Evolutionary conservation across 257 asterid species (phyloP), one percentile per base, ranked within the genome.

Genomic region (Gynochthodes officinalis): DNA sequence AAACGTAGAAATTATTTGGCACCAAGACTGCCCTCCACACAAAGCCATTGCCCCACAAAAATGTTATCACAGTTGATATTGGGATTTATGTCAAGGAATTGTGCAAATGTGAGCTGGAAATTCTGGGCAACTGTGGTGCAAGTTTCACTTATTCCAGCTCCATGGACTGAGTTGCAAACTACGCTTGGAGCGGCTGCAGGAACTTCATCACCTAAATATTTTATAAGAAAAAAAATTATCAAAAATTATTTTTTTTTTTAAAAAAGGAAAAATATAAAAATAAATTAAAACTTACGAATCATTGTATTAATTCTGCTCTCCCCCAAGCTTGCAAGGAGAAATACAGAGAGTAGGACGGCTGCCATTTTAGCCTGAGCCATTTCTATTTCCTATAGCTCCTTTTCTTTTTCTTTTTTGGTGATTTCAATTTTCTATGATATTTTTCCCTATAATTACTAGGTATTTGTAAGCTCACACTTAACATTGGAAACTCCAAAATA

Each of bases 41-140:
- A 81, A 0, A 77, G 64, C 76, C 78, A 81, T 48, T 81, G 77
- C 11, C 82, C 78, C 44, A 63, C 35, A n/a, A 81, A 81, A 25
- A 77, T 43, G 25, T 44, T 43, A 18, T 74, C 44, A 43, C 85
- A 77, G 44, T 70, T 76, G 57, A 77, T 72, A 39, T 81, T 81
- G 5, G 80, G 80, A 33, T 81, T 81, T 27, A 81, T 53, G 13
- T 10, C 63, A 16, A 75, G 68, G 53, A 77, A 77, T 2, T 9
- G 15, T 4, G 46, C 42, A 23, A 42, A 7, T 18, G 44, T 27
- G 55, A 81, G 4, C 32, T 74, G 11, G 64, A 67, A 71, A 21
- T 63, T n/a, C 19, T 52, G 35, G 46, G 79, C 72, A n/a, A 74
- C 11, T 28, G 25, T 50, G 14, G 42, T 30, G 57, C 76, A 81